A percentile compares a stretch with the other conserved stretches of the same genome.
Evolutionary conservation across 805 yeast species (phyloP).

Genomic region (Kurtzmaniella fragi): DNA sequence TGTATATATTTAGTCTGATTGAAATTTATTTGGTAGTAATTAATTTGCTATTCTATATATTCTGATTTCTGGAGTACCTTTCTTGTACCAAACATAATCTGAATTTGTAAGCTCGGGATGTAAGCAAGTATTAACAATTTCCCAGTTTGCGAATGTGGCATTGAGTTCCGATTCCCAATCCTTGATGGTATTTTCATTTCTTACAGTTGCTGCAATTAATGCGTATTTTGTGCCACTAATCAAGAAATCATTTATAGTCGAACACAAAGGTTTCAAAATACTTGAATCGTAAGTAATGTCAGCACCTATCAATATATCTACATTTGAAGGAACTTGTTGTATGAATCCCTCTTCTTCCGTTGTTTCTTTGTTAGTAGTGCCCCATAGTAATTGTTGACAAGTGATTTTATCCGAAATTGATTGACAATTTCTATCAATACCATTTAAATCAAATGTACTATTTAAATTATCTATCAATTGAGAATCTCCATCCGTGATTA

Average conservation of each 20-base stretch:
- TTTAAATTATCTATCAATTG: constrained; percentile 44
- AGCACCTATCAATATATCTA: constrained; percentile 66
- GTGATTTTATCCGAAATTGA: constrained; percentile 6
- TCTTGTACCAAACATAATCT: constrained; percentile 21
- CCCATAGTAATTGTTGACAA: constrained; percentile 48
- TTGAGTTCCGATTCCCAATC: constrained; percentile 27
- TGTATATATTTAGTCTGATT: too few species aligned
- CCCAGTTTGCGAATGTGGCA: constrained; percentile 10
- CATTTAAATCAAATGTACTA: constrained; percentile 44
- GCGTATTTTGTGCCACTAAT: constrained; percentile 24
- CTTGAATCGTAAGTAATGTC: constrained; percentile 82
- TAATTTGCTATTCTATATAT: constrained; percentile 15
- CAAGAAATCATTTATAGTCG: constrained; percentile 40
- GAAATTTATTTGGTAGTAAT: too few species aligned
- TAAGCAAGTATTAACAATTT: background rate
- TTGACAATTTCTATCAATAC: constrained; percentile 7
- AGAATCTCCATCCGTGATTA: constrained; percentile 67
- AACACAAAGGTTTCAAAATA: constrained; percentile 51
- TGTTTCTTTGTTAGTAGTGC: constrained; percentile 28
- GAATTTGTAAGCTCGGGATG: background rate
- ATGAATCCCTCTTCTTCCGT: constrained; percentile 33
- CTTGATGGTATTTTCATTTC: constrained; percentile 43
- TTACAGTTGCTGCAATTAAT: constrained; percentile 67
- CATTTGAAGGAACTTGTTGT: constrained; percentile 22
- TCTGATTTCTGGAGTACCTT: constrained; percentile 22